Evolutionary conservation across 2,329 filamentous ascomycete species (phyloP).

Genomic region (Aspergillus arachidicola): DNA sequence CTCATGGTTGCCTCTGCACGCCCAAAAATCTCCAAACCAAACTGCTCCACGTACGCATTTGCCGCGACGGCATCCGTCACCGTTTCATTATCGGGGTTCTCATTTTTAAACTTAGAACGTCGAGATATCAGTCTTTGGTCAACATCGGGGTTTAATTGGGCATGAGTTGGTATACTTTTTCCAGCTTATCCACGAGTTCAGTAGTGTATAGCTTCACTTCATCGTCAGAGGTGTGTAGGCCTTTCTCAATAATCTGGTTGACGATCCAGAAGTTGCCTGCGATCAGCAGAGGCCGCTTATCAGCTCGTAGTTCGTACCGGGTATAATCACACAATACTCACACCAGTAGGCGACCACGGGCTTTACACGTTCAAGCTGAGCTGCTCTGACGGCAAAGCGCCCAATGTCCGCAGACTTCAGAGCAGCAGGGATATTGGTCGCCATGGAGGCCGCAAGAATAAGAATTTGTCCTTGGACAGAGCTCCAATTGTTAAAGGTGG

Average conservation of each 20-base stretch:
- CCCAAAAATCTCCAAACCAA: conserved; percentile 84
- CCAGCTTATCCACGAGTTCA: conserved; percentile 85
- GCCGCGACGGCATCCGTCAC: conserved; percentile 83
- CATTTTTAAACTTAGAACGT: conserved; percentile 64
- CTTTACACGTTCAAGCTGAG: conserved; percentile 80
- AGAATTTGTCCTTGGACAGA: conserved; percentile 6
- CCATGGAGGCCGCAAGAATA: conserved; percentile 59
- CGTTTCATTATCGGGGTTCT: conserved; percentile 76
- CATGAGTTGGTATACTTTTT: conserved; percentile 58
- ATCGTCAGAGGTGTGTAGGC: conserved; percentile 75
- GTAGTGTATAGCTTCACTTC: conserved; percentile 82
- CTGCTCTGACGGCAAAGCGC: conserved; percentile 80
- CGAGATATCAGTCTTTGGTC: conserved; percentile 10
- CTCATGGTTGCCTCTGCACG: conserved; percentile 80
- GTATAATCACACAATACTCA: conserved; percentile 51
- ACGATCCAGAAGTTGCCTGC: conserved; percentile 88
- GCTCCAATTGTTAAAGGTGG: conserved; percentile 6
- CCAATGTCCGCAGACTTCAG: conserved; percentile 80
- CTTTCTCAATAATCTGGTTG: conserved; percentile 82
- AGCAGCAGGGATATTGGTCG: conserved; percentile 67
- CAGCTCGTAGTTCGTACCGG: conserved; percentile 18
- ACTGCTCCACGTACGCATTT: conserved; percentile 91
- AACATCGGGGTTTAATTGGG: conserved; percentile 3
- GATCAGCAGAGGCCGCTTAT: conserved; percentile 7
- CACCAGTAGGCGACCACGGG: conserved; percentile 95